phyloP scores from a whole-genome alignment of 176 grass and related monocot species.

The Oryza meyeriana region DNA sequence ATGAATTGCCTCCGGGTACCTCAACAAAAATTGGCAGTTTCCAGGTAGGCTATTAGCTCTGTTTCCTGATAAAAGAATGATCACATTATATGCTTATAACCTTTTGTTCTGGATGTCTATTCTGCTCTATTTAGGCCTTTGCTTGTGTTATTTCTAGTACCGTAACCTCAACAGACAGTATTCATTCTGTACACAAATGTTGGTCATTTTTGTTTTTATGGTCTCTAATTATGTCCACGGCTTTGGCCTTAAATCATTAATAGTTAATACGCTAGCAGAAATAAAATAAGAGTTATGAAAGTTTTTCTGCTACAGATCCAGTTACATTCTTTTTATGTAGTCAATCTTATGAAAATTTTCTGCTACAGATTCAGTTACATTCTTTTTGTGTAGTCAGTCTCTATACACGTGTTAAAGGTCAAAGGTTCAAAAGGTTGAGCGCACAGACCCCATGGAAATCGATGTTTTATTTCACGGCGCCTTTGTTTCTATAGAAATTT shows the following conservation, averaged over 20 bases:
- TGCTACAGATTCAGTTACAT: background rate
- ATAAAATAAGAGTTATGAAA: background rate
- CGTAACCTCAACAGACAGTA: background rate
- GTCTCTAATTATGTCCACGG: background rate
- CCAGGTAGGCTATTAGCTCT: conserved; percentile 50
- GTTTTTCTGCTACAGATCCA: background rate
- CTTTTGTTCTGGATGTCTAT: conserved; percentile 15
- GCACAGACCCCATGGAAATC: background rate
- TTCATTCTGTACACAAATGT: background rate
- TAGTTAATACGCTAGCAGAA: background rate
- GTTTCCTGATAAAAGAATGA: background rate
- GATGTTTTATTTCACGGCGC: conserved; percentile 5
- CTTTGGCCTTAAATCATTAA: background rate
- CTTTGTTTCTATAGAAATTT: conserved; percentile 15
- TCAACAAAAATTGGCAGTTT: conserved; percentile 66
- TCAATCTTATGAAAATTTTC: background rate
- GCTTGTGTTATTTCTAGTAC: background rate
- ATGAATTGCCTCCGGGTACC: conserved; percentile 66
- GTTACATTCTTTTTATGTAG: background rate
- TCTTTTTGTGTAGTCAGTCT: background rate
- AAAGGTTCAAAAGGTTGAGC: background rate
- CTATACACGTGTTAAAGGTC: background rate
- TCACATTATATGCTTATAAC: background rate
- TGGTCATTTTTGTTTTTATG: no score
- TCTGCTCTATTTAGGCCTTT: background rate